A percentile compares a stretch with the other conserved stretches of the same genome.
These are phyloP conservation scores for Tricholoma saponaceum DNA, from an alignment of 768 basidiomycete species.

Conservation along the genomic window DNA sequence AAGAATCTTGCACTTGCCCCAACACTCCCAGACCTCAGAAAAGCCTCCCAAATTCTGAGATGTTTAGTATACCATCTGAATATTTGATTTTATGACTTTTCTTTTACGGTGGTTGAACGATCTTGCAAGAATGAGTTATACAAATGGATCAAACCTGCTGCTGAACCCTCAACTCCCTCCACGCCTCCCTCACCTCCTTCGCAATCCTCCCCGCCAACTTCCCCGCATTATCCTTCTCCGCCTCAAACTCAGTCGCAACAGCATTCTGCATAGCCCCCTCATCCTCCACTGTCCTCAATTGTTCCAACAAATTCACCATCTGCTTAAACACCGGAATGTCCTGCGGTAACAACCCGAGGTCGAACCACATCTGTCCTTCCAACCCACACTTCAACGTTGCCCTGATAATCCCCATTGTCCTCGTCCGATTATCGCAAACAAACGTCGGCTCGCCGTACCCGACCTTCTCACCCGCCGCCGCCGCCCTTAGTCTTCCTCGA, in stretches of 20 bases:
- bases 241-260: neutral
- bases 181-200: neutral
- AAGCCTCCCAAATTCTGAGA: too few species aligned
- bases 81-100: too few species aligned
- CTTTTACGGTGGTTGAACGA: too few species aligned
- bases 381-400: conserved; percentile 1
- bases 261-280: neutral
- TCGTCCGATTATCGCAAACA: neutral
- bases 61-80: too few species aligned
- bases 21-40: too few species aligned
- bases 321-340: neutral
- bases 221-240: neutral
- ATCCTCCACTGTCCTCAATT: neutral
- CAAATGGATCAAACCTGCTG: neutral
- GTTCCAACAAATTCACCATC: neutral
- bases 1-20: too few species aligned
- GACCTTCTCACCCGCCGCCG: neutral
- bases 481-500: neutral
- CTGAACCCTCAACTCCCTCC: neutral
- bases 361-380: neutral
- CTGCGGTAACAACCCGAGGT: neutral
- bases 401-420: neutral
- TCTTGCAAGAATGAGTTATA: too few species aligned
- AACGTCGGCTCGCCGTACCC: neutral
- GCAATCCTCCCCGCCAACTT: neutral